Base-by-base conservation (phyloP, 106 monocot species). In the Phalaenopsis aphrodite region DNA sequence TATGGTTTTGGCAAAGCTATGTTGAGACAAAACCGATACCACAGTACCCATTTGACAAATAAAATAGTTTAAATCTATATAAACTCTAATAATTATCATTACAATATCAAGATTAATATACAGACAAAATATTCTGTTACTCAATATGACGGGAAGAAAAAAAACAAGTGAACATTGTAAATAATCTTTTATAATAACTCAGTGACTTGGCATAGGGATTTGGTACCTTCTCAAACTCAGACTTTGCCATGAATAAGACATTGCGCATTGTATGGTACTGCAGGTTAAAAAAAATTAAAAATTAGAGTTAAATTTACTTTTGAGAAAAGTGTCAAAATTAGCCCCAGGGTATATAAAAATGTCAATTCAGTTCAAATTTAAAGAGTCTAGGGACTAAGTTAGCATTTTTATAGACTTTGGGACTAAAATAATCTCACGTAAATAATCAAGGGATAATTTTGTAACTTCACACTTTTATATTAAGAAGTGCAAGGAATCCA, bases 241-340 rank as follows among this genome's bases (percentile, higher is more conserved):
- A 90, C 85, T 80, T 83, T 74, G 90, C 89, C 97, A 98, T 92
- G 86, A 85, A 98, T n/a, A 98, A 86, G 19, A 87, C 86, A 92
- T 92, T 98, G 76, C 90, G 89, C 78, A 92, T 80, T n/a, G 97
- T 98, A 84, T 94, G 92, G 42, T 92, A 94, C 97, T 94, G 92
- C 81, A 85, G 10, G 6, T 74, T 41, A 15, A 69, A 69, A 68
- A 69, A 14, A 9, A 69, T 39, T 38, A 69, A 65, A 65, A 38
- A 39, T 69, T 14, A 36, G 36, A 39, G 12, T 30, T 30, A 30
- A 30, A 0, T 30, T 30, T 30, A 30, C 30, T 30, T 30, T 30
- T 30, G 30, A 30, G 30, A 30, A 30, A 30, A 30, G 30, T 30
- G 30, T 30, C 30, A 30, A 30, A 30, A 30, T 30, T 30, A 30